These are phyloP conservation scores for Aspergillus novofumigatus DNA, from an alignment of 2,329 filamentous ascomycete genomes.

Conservation along the genomic window DNA sequence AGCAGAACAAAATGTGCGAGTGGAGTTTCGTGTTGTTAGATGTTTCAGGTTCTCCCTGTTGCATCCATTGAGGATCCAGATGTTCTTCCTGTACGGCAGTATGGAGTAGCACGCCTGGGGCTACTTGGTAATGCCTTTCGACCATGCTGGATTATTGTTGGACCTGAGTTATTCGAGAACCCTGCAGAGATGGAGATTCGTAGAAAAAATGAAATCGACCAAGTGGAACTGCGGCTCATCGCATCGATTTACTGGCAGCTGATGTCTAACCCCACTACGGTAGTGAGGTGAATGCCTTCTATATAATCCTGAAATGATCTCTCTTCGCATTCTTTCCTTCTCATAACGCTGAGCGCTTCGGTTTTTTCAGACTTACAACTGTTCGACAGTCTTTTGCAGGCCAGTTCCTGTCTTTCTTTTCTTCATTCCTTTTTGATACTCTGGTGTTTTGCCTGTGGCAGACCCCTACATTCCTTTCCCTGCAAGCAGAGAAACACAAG, in stretches of 20 bases:
- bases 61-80: not conserved
- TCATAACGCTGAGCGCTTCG: conserved; percentile 22
- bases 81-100: not conserved
- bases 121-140: not conserved
- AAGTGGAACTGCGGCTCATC: not conserved
- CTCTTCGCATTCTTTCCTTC: conserved; percentile 13
- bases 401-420: conserved; percentile 33
- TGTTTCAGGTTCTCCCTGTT: not conserved
- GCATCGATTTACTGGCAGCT: not conserved
- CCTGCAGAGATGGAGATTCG: conserved; percentile 10
- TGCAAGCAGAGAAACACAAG: not conserved
- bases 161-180: not conserved
- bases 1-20: not conserved
- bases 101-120: not conserved
- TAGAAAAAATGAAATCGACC: not conserved
- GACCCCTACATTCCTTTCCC: conserved; percentile 27
- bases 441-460: conserved; percentile 32
- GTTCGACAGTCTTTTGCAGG: conserved; percentile 29
- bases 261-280: not conserved
- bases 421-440: conserved; percentile 14
- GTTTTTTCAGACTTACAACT: conserved; percentile 18
- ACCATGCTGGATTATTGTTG: not conserved
- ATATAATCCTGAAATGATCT: conserved; percentile 6
- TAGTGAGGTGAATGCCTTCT: not conserved
- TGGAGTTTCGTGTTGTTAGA: not conserved